Conservation (phyloP, 23 red algal genomes). For the Gracilaria caudata region DNA sequence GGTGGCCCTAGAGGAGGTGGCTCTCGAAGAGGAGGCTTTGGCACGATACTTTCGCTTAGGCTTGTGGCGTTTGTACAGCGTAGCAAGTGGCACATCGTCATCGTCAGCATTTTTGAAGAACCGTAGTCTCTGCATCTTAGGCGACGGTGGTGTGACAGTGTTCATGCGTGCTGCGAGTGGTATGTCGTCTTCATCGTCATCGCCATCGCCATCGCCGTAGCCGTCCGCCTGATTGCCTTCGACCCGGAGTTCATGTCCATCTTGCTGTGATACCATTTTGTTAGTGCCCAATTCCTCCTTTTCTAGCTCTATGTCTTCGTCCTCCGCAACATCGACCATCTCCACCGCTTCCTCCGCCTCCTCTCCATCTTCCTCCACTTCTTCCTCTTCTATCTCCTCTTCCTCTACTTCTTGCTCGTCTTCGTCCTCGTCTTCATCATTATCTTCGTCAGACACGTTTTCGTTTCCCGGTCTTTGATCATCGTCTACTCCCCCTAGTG, state of each 20-base stretch:
- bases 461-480: conserved; percentile 1
- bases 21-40: background rate
- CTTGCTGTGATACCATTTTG: background rate
- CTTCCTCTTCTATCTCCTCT: conserved; percentile 14
- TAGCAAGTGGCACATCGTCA: conserved; percentile 47
- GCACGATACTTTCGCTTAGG: conserved; percentile 8
- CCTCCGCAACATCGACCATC: background rate
- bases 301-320: background rate
- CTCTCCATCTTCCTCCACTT: background rate
- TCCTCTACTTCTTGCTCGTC: conserved; percentile 28
- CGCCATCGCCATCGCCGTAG: conserved; percentile 38
- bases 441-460: conserved; percentile 18
- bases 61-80: conserved; percentile 5
- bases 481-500: background rate
- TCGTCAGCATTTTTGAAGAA: background rate
- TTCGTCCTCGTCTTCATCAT: conserved; percentile 49
- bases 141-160: background rate
- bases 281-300: background rate
- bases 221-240: conserved; percentile 15
- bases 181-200: conserved; percentile 32
- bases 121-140: background rate
- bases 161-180: conserved; percentile 15
- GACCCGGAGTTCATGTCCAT: background rate
- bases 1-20: too few relatives aligned
- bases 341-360: background rate